phyloP scores from a whole-genome alignment of 768 basidiomycete species.

The Dendrothele bispora region DNA sequence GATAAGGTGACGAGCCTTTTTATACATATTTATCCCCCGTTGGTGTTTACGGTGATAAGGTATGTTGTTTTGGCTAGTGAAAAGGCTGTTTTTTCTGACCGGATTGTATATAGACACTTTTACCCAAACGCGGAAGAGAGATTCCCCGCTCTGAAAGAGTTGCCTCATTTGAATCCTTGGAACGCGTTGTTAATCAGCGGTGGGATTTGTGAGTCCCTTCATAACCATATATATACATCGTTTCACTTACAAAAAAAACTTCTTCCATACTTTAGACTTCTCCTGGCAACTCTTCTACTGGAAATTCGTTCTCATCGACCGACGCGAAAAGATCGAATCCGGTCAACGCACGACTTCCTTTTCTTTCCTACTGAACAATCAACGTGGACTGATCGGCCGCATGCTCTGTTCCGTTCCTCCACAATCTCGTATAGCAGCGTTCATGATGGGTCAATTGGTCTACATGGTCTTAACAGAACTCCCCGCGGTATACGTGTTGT shows the following conservation, averaged over 20 bases:
- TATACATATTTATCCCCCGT: conserved; percentile 91
- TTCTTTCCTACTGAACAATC: conserved; percentile 85
- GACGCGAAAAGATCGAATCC: conserved; percentile 86
- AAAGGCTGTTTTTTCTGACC: conserved; percentile 10
- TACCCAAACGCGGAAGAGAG: conserved; percentile 77
- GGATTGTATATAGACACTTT: conserved; percentile 65
- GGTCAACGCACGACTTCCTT: conserved; percentile 91
- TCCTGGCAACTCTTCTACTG: conserved; percentile 94
- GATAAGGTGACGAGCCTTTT: conserved; percentile 97
- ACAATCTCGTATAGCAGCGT: conserved; percentile 63
- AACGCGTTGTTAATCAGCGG: conserved; percentile 77
- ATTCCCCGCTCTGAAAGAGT: conserved; percentile 79
- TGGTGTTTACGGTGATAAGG: conserved; percentile 91
- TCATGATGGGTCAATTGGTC: conserved; percentile 87
- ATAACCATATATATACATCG: background rate
- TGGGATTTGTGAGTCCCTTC: conserved; percentile 75
- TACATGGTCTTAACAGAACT: conserved; percentile 87
- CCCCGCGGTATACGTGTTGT: conserved; percentile 81
- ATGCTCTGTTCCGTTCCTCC: conserved; percentile 59
- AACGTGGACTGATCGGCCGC: conserved; percentile 80
- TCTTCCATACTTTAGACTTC: conserved; percentile 54
- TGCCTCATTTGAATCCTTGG: conserved; percentile 71
- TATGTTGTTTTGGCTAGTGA: conserved; percentile 31
- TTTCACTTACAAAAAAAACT: conserved; percentile 10
- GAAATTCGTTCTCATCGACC: conserved; percentile 92